Conservation (phyloP, 306 rosid genomes). For the Dryas octopetala region DNA sequence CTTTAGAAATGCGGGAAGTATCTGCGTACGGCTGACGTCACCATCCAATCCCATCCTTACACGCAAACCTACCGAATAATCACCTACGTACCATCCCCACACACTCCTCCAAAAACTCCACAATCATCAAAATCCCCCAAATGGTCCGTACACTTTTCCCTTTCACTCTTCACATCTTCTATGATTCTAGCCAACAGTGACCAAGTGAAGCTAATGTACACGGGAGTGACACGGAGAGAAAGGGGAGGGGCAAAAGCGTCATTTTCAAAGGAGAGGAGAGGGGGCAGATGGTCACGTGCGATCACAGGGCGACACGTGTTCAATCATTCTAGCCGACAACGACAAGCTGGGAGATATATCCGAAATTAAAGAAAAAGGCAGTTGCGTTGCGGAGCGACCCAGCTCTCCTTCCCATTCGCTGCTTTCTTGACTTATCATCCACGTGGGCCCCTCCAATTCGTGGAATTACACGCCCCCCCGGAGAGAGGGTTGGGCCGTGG, state of each 20-base stretch:
- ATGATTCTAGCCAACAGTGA: too few relatives aligned
- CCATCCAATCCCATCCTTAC: conserved; percentile 20
- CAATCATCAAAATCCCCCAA: background rate
- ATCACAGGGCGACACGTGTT: conserved; percentile 40
- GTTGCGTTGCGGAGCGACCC: conserved; percentile 47
- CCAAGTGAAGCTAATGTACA: too few relatives aligned
- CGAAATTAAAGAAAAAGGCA: conserved; percentile 54
- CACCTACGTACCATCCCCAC: background rate
- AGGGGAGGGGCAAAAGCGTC: conserved; percentile 16
- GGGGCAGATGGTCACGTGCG: conserved; percentile 37
- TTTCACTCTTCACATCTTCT: too few relatives aligned
- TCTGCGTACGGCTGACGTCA: conserved; percentile 45
- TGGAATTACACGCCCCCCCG: conserved; percentile 47
- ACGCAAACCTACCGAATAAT: conserved; percentile 15
- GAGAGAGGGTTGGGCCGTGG: conserved; percentile 27
- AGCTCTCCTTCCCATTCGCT: conserved; percentile 56
- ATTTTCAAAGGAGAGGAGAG: background rate
- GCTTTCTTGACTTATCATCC: conserved; percentile 57
- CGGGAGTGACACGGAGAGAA: too few relatives aligned
- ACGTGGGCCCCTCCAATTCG: conserved; percentile 67
- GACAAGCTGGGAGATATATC: conserved; percentile 61
- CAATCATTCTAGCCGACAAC: conserved; percentile 56
- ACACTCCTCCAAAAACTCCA: background rate
- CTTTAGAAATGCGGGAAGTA: conserved; percentile 9
- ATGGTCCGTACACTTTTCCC: conserved; percentile 3